Evolutionary conservation across 2,329 filamentous ascomycete genomes (phyloP).

Genomic region (Cadophora malorum): DNA sequence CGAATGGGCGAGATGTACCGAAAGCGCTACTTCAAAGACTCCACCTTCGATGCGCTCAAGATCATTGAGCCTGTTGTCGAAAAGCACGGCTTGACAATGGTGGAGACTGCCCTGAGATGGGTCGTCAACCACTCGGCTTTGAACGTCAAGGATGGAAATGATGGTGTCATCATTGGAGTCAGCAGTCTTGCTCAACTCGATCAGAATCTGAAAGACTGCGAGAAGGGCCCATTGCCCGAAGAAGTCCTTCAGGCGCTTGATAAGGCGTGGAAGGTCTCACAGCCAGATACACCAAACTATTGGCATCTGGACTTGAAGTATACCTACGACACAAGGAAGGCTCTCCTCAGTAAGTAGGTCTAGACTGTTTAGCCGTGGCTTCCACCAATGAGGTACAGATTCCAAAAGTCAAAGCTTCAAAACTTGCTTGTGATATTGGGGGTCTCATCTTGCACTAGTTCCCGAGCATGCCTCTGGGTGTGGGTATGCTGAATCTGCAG

Average conservation of each 20-base stretch:
- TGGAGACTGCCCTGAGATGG: constrained; percentile 68
- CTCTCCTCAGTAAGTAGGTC: constrained; percentile 25
- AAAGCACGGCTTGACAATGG: constrained; percentile 63
- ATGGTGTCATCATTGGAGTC: constrained; percentile 52
- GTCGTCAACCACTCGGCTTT: constrained; percentile 63
- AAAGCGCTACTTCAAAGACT: constrained; percentile 59
- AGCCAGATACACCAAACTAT: constrained; percentile 50
- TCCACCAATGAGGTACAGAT: neutral
- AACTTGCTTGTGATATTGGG: neutral
- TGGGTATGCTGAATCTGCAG: neutral
- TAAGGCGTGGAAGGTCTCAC: constrained; percentile 66
- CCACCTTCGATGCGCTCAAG: constrained; percentile 61
- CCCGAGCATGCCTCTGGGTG: neutral
- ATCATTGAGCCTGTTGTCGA: constrained; percentile 65
- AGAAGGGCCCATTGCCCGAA: constrained; percentile 64
- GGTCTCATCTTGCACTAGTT: neutral
- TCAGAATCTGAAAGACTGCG: constrained; percentile 50
- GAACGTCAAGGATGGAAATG: constrained; percentile 54
- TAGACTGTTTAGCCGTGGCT: neutral
- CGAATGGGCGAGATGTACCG: constrained; percentile 58
- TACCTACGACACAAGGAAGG: constrained; percentile 38
- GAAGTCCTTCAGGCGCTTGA: constrained; percentile 69
- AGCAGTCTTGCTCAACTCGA: constrained; percentile 50
- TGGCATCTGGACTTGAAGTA: constrained; percentile 45
- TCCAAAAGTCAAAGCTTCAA: neutral